These are phyloP conservation scores for Volvariella surrecta DNA, from an alignment of 1,284 basidiomycete species.

Conservation along the genomic window DNA sequence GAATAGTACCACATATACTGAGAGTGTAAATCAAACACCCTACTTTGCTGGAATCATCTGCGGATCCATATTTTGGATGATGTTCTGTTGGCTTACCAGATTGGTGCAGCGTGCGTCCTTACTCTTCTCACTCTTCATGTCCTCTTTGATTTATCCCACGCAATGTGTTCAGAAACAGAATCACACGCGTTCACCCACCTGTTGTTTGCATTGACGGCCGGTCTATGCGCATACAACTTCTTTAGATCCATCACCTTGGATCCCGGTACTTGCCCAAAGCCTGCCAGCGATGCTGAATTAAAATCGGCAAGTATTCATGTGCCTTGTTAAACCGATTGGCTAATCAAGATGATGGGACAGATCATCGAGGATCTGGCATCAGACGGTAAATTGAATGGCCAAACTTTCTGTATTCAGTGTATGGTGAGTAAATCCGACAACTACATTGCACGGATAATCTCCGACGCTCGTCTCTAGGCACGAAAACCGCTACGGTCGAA, in stretches of 20 bases:
- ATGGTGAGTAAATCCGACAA: conserved; percentile 45
- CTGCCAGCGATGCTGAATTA: conserved; percentile 72
- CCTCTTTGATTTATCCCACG: neutral
- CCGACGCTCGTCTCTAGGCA: conserved; percentile 36
- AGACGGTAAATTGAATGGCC: conserved; percentile 84
- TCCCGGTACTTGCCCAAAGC: conserved; percentile 83
- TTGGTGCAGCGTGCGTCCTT: conserved; percentile 53
- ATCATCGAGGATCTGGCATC: conserved; percentile 87
- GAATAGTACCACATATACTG: conserved; percentile 70
- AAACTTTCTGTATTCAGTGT: conserved; percentile 93
- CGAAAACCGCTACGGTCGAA: conserved; percentile 91
- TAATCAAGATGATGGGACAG: conserved; percentile 27
- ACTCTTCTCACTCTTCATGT: neutral
- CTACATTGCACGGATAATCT: conserved; percentile 1
- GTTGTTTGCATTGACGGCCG: conserved; percentile 62
- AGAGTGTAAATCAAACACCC: conserved; percentile 70
- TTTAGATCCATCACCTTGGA: conserved; percentile 85
- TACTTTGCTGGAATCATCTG: conserved; percentile 92
- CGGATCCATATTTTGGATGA: conserved; percentile 83
- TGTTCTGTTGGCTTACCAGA: conserved; percentile 73
- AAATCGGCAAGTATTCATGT: conserved; percentile 53
- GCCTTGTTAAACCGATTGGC: neutral
- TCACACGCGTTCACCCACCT: conserved; percentile 73
- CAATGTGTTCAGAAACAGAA: conserved; percentile 47
- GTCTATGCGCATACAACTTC: conserved; percentile 82